phyloP scores from a whole-genome alignment of 1,139 yeast species.

The Arxiozyma bovina region DNA sequence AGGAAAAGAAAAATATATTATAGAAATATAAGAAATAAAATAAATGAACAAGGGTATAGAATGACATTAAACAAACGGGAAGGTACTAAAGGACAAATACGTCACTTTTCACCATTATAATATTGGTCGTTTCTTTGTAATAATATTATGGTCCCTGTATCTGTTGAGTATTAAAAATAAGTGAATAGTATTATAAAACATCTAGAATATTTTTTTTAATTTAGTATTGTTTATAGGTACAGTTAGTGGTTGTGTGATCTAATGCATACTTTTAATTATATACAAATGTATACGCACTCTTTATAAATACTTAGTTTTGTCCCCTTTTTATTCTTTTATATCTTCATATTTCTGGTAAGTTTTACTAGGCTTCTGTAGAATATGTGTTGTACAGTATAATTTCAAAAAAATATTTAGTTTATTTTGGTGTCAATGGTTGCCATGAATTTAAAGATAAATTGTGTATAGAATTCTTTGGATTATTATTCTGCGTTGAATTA shows the following conservation, averaged over 20 bases:
- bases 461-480: constrained; percentile 9
- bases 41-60: neutral
- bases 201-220: too few relatives aligned
- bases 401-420: constrained; percentile 5
- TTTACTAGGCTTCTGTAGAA: too few relatives aligned
- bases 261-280: too few relatives aligned
- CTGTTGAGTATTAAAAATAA: too few relatives aligned
- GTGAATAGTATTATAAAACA: too few relatives aligned
- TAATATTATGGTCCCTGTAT: too few relatives aligned
- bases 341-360: too few relatives aligned
- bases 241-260: neutral
- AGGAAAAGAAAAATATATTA: neutral
- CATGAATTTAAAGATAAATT: constrained; percentile 41
- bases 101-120: too few relatives aligned
- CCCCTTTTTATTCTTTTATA: too few relatives aligned
- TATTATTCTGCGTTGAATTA: neutral
- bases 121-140: neutral
- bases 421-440: constrained; percentile 50
- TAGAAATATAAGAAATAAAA: neutral
- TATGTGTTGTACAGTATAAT: neutral
- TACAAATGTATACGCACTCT: neutral
- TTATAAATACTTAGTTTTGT: too few relatives aligned
- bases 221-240: neutral
- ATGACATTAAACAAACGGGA: neutral
- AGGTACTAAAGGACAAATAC: too few relatives aligned